Percentiles rank a stretch among this genome's conserved stretches.
phyloP scores from a whole-genome alignment of 2,329 filamentous ascomycete species.

The Diaporthe citri region DNA sequence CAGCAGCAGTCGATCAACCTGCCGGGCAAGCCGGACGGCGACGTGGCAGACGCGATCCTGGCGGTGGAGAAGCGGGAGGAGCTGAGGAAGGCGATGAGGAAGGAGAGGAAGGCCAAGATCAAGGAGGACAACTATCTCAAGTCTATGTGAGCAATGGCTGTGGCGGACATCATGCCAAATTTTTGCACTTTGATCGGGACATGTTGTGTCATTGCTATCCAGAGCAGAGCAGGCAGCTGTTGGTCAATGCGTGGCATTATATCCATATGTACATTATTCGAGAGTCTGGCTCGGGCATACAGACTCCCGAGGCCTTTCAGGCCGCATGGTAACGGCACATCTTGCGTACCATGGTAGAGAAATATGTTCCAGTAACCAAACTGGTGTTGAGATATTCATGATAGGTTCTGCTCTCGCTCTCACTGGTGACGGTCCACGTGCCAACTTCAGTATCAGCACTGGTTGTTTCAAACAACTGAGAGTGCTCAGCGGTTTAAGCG shows the following conservation, averaged over 20 bases:
- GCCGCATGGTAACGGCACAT: background rate
- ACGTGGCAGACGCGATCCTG: slow-evolving; percentile 59
- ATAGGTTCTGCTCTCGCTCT: background rate
- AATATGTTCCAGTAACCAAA: background rate
- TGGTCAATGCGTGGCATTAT: background rate
- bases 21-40: slow-evolving; percentile 61
- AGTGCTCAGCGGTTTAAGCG: background rate
- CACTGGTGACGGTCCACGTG: background rate
- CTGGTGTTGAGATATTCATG: background rate
- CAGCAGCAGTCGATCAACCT: slow-evolving; percentile 85
- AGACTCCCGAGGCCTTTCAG: background rate
- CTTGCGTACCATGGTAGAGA: background rate
- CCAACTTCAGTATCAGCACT: background rate
- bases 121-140: slow-evolving; percentile 90
- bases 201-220: background rate
- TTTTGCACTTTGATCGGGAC: background rate
- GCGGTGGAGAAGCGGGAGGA: slow-evolving; percentile 68
- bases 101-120: slow-evolving; percentile 80
- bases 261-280: slow-evolving; percentile 17
- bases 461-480: background rate
- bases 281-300: background rate
- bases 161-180: background rate
- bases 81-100: slow-evolving; percentile 78
- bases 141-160: slow-evolving; percentile 70
- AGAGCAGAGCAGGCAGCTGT: background rate